A percentile compares a stretch with the other conserved stretches of the same genome.
phyloP scores from a whole-genome alignment of 371 early-diverging fungal genomes.

The Cladochytrium tenue region DNA sequence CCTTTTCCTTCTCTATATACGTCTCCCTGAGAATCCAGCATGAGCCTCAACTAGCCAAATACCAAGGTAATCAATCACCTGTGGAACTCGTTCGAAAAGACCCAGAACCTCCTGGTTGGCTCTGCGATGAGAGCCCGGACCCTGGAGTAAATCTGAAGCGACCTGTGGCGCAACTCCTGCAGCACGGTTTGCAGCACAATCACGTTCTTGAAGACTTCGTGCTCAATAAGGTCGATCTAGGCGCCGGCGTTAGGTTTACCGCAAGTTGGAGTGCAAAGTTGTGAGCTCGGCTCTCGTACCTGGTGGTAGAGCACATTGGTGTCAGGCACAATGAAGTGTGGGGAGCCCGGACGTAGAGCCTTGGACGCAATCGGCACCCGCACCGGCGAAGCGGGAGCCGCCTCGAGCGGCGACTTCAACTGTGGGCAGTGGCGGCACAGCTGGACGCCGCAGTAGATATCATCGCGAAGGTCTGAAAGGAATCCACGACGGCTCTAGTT shows the following conservation, averaged over 20 bases:
- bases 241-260: background rate
- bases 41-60: background rate
- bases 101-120: slow-evolving; percentile 71
- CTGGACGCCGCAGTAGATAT: slow-evolving; percentile 80
- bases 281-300: no score
- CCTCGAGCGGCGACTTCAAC: slow-evolving; percentile 16
- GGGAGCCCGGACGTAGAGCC: slow-evolving; percentile 15
- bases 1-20: slow-evolving; percentile 75
- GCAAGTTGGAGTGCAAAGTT: no score
- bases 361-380: background rate
- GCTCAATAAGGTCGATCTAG: slow-evolving; percentile 91
- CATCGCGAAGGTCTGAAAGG: slow-evolving; percentile 78
- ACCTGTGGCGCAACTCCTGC: slow-evolving; percentile 84
- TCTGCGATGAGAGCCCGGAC: slow-evolving; percentile 72
- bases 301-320: slow-evolving; percentile 95
- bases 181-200: slow-evolving; percentile 90
- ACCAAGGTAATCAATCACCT: slow-evolving; percentile 43
- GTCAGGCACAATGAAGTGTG: slow-evolving; percentile 87
- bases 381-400: background rate
- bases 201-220: slow-evolving; percentile 81
- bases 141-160: slow-evolving; percentile 76
- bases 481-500: background rate
- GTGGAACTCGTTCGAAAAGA: slow-evolving; percentile 94
- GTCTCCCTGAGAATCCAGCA: slow-evolving; percentile 62
- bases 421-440: slow-evolving; percentile 63